Conservation (phyloP, 1,139 yeast genomes). For the Trichomonascaceae sp. region DNA sequence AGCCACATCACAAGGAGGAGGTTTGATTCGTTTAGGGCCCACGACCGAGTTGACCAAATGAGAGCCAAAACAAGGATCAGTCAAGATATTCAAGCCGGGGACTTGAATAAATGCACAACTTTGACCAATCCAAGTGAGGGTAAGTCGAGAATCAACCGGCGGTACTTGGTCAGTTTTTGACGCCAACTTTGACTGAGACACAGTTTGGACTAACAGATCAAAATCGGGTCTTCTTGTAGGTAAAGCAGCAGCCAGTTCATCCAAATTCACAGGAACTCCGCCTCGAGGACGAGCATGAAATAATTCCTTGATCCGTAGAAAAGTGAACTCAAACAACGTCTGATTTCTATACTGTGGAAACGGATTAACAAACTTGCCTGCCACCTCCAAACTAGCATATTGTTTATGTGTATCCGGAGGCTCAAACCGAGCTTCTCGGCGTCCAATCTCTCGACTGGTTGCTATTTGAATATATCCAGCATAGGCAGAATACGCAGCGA, state of each 20-base stretch:
- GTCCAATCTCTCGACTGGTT: constrained; percentile 48
- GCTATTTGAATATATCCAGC: constrained; percentile 56
- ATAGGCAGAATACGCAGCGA: constrained; percentile 55
- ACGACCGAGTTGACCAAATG: constrained; percentile 54
- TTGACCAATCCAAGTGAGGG: constrained; percentile 91
- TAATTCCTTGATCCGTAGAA: constrained; percentile 64
- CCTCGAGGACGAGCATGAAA: constrained; percentile 65
- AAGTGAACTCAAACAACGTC: constrained; percentile 76
- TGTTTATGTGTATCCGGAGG: constrained; percentile 23
- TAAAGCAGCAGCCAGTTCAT: constrained; percentile 39
- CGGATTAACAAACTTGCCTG: constrained; percentile 85
- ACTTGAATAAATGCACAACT: constrained; percentile 74
- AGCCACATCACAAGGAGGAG: constrained; percentile 58
- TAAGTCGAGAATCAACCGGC: constrained; percentile 41
- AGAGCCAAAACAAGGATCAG: constrained; percentile 79
- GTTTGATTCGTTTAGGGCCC: constrained; percentile 79
- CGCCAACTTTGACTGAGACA: constrained; percentile 1
- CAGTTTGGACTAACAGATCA: constrained; percentile 37
- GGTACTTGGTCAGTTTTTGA: constrained; percentile 18
- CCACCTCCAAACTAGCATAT: constrained; percentile 45
- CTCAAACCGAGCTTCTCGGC: constrained; percentile 16
- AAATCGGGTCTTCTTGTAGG: constrained; percentile 56
- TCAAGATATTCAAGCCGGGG: constrained; percentile 64
- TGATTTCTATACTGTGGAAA: constrained; percentile 88
- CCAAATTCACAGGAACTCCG: constrained; percentile 50